These are phyloP conservation scores for Rhizomucor miehei DNA, from an alignment of 371 early-diverging fungal genomes.

Conservation along the genomic window DNA sequence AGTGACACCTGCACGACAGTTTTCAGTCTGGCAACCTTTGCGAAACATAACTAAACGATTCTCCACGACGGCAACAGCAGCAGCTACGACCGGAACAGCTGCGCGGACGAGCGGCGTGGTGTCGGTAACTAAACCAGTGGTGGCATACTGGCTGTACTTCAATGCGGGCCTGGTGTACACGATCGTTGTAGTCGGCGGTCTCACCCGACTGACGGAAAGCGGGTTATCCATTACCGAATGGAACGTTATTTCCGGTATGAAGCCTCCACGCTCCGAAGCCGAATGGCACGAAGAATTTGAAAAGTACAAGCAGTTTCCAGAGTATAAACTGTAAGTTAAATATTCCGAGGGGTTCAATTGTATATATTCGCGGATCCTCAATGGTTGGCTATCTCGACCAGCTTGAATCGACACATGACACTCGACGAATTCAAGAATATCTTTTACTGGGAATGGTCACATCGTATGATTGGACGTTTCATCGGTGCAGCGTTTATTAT, in stretches of 20 bases:
- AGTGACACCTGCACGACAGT: too few relatives aligned
- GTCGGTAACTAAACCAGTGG: constrained; percentile 56
- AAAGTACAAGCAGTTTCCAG: constrained; percentile 97
- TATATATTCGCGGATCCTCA: too few relatives aligned
- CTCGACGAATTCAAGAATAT: constrained; percentile 93
- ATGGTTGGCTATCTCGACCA: constrained; percentile 17
- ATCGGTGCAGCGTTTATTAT: constrained; percentile 89
- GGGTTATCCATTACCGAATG: constrained; percentile 97
- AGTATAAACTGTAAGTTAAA: constrained; percentile 80
- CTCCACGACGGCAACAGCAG: not conserved
- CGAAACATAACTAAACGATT: not conserved
- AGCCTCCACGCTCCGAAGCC: constrained; percentile 80
- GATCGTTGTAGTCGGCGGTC: constrained; percentile 93
- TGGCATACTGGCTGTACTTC: constrained; percentile 92
- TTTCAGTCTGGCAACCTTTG: too few relatives aligned
- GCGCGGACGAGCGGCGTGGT: not conserved
- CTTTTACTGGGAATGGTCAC: constrained; percentile 97
- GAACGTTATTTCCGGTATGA: constrained; percentile 92
- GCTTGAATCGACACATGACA: constrained; percentile 86
- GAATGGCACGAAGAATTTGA: constrained; percentile 95
- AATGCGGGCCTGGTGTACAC: constrained; percentile 88
- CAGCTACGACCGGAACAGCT: not conserved
- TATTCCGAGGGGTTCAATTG: not conserved
- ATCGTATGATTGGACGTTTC: constrained; percentile 90
- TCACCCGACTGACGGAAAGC: constrained; percentile 94